These are phyloP conservation scores for Vitis cinerea DNA, from an alignment of 164 flowering plant genomes.

Conservation along the genomic window DNA sequence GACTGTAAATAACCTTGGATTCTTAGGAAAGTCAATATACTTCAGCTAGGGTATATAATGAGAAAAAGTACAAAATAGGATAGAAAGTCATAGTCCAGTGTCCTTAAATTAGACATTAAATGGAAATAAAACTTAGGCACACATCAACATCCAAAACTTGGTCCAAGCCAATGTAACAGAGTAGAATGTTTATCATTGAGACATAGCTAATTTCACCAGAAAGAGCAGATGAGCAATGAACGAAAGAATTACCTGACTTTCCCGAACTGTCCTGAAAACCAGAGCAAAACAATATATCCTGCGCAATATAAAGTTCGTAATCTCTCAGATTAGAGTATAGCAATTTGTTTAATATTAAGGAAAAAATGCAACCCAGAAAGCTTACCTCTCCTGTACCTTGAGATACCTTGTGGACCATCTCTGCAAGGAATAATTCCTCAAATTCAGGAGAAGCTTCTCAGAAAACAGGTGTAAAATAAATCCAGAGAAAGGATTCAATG, in stretches of 20 bases:
- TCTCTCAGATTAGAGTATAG: background rate
- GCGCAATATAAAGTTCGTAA: constrained; percentile 19
- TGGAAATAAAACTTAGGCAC: too few species aligned
- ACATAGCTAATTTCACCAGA: too few species aligned
- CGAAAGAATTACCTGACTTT: constrained; percentile 47
- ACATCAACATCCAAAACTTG: too few species aligned
- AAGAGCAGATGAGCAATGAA: background rate
- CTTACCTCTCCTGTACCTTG: constrained; percentile 51
- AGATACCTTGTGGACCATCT: constrained; percentile 39
- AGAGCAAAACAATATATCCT: constrained; percentile 58
- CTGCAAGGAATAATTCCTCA: constrained; percentile 35
- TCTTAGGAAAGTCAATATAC: too few species aligned
- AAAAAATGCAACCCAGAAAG: constrained; percentile 4
- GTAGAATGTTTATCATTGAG: background rate
- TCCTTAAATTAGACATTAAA: too few species aligned
- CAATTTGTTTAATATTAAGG: background rate
- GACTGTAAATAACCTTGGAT: too few species aligned
- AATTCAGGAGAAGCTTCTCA: background rate
- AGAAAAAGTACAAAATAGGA: too few species aligned
- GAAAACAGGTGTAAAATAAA: too few species aligned
- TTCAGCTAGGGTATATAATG: too few species aligned
- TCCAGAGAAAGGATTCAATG: too few species aligned
- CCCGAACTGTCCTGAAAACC: constrained; percentile 43
- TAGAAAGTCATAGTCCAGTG: too few species aligned
- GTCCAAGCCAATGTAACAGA: background rate